These are phyloP conservation scores for Periconia sp. DNA, from an alignment of 2,329 filamentous ascomycete genomes.

Conservation along the genomic window DNA sequence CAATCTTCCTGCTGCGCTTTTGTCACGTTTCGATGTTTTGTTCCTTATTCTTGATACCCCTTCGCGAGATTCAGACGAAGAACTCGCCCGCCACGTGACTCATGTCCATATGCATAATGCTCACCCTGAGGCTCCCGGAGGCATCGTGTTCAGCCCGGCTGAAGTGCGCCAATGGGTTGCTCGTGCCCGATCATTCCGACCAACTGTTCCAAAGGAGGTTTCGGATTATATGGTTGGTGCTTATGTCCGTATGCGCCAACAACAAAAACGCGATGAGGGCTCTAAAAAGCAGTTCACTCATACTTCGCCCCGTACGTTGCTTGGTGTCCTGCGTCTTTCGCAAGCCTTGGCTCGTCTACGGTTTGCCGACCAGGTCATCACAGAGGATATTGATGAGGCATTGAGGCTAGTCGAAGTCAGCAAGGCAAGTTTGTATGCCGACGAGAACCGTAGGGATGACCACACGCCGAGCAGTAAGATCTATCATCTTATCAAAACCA, in stretches of 20 bases:
- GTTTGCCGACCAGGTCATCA: constrained; percentile 81
- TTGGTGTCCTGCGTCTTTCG: constrained; percentile 88
- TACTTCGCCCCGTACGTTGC: constrained; percentile 88
- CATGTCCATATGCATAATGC: constrained; percentile 96
- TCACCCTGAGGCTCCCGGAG: constrained; percentile 71
- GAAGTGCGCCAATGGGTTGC: constrained; percentile 97
- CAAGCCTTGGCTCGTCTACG: constrained; percentile 91
- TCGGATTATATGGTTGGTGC: constrained; percentile 97
- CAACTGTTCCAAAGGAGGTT: constrained; percentile 78
- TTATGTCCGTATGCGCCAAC: constrained; percentile 90
- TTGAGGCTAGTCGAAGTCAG: constrained; percentile 88
- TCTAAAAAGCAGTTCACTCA: constrained; percentile 91
- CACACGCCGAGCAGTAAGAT: constrained; percentile 86
- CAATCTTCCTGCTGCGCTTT: constrained; percentile 93
- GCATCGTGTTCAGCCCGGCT: constrained; percentile 83
- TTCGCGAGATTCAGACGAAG: constrained; percentile 83
- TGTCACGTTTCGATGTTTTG: constrained; percentile 95
- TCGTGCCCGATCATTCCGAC: constrained; percentile 85
- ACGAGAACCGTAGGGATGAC: constrained; percentile 60
- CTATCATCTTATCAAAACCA: constrained; percentile 87
- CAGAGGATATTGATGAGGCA: constrained; percentile 95
- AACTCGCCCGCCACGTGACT: constrained; percentile 92
- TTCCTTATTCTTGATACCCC: constrained; percentile 97
- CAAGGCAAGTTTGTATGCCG: constrained; percentile 84
- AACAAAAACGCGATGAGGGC: constrained; percentile 88